Evolutionary conservation across 441 rosid genomes (phyloP), one percentile per base, ranked within the genome.

Genomic region (Pelargonium myrrhifolium): DNA sequence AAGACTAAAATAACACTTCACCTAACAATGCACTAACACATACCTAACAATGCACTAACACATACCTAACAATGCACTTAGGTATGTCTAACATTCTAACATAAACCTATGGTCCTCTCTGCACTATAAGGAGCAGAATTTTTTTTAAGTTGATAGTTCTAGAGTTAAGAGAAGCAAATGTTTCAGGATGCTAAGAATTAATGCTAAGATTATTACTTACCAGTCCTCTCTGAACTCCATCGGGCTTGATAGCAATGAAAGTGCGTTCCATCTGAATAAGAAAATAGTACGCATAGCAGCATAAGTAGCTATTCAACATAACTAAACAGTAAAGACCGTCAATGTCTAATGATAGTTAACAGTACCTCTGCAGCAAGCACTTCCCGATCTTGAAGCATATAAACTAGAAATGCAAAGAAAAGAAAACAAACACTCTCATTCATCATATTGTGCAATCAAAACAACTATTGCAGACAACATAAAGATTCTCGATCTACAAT

Each of bases 171-270:
- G 3, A 28, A 28, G 2, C 2, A 28, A 4, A 28, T 28, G 31
- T 28, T 28, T 1, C 31, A 4, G 3, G 31, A 28, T 3, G 2
- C 31, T 28, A 28, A 28, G 3, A 28, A 28, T 2, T 28, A 1
- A 28, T 2, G 31, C 31, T 3, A 28, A 28, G 3, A 28, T 28
- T 47, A 74, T 12, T 42, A 37, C 77, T 65, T 78, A 93, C 99
- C 95, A 90, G 87, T 28, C 99, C 97, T 82, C 99, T 75, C 73
- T 93, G 97, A 64, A 93, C 95, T 59, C 99, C 99, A 74, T 90
- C 97, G 10, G 97, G 99, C 84, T 93, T 93, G 86, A 93, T 93
- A 49, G 99, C 99, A 28, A 93, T 93, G 85, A 93, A 90, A 66
- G 97, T 87, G 31, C 90, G 93, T 72, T 93, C 98, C 86, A 89